These are phyloP conservation scores for Pseudocercospora pini-densiflorae DNA, from an alignment of 2,329 filamentous ascomycete genomes.

Conservation along the genomic window DNA sequence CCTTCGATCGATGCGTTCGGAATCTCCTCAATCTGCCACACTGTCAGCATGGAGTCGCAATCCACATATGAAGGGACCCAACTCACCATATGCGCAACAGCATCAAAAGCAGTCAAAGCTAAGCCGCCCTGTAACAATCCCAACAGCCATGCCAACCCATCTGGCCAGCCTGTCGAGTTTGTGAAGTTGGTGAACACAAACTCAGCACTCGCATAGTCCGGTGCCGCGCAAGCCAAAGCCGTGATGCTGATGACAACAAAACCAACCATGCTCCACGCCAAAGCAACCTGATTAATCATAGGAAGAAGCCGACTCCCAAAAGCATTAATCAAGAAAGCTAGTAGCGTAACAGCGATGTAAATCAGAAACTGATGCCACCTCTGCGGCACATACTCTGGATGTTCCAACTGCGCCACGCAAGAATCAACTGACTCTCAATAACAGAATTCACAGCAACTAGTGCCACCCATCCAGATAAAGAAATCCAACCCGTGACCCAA, in stretches of 20 bases:
- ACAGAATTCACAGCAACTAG: neutral
- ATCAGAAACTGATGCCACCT: slow-evolving; percentile 73
- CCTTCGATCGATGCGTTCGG: slow-evolving; percentile 63
- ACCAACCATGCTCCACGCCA: slow-evolving; percentile 69
- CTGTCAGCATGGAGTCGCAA: neutral
- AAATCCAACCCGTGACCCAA: slow-evolving; percentile 72
- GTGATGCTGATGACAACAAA: slow-evolving; percentile 71
- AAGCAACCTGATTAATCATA: slow-evolving; percentile 66
- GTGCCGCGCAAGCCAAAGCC: slow-evolving; percentile 65
- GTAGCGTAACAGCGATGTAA: slow-evolving; percentile 63
- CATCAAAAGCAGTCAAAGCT: slow-evolving; percentile 51
- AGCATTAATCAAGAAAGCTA: slow-evolving; percentile 65
- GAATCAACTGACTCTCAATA: neutral
- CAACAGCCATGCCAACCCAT: slow-evolving; percentile 65
- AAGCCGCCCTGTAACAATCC: slow-evolving; percentile 61
- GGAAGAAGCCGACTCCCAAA: slow-evolving; percentile 65
- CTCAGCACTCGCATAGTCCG: slow-evolving; percentile 63
- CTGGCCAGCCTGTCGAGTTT: slow-evolving; percentile 71
- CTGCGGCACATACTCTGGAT: slow-evolving; percentile 57
- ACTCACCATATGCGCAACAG: slow-evolving; percentile 41
- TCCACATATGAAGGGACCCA: neutral
- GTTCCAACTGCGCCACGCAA: neutral
- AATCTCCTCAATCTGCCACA: slow-evolving; percentile 61
- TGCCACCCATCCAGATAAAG: slow-evolving; percentile 64
- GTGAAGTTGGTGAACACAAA: slow-evolving; percentile 70